Evolutionary conservation across 768 basidiomycete genomes (phyloP), one percentile per base, ranked within the genome.

Genomic region (Postia placenta): DNA sequence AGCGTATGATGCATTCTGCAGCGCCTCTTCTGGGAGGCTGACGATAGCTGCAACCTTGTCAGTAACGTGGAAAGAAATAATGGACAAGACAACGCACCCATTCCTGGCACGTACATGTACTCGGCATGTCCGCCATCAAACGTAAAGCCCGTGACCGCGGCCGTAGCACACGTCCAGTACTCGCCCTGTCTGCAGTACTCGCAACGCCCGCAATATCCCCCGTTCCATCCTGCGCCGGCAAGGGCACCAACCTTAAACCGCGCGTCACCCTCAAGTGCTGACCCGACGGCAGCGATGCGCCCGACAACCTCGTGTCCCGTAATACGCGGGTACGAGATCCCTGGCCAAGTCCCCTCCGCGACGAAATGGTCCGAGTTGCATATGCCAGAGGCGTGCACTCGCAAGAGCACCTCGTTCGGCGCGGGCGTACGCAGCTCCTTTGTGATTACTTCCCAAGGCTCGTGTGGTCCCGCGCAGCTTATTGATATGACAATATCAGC

Each of bases 221-320:
- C 60, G 37, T 58, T 57, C 64, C 63, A 65, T 4, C 60, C 61
- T 11, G 52, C 57, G 23, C 65, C 65, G 17, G 65, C 63, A 15
- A 61, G 62, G 22, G 61, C 55, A 17, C 64, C 64, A 15, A 59
- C 35, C 42, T 48, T 60, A 56, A 54, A 63, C 9, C 28, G 24
- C 17, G 45, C 50, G 6, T 56, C 30, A 3, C 51, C 45, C 9
- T 25, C 17, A 37, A 41, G 26, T 11, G 22, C 40, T 11, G 52
- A 19, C 15, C 49, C 49, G 12, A 60, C 52, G 7, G 56, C 59
- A 4, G 52, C 58, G 26, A 60, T 53, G 14, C 56, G 56, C 4
- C 63, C 63, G 44, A 61, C 42, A 36, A 63, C 54, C 39, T 64
- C 63, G 49, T 64, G 63, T 4, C 63, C 63, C 1, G 63, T 58